Base-by-base conservation (phyloP, 306 rosid genomes). In the Vigna trinervia region DNA sequence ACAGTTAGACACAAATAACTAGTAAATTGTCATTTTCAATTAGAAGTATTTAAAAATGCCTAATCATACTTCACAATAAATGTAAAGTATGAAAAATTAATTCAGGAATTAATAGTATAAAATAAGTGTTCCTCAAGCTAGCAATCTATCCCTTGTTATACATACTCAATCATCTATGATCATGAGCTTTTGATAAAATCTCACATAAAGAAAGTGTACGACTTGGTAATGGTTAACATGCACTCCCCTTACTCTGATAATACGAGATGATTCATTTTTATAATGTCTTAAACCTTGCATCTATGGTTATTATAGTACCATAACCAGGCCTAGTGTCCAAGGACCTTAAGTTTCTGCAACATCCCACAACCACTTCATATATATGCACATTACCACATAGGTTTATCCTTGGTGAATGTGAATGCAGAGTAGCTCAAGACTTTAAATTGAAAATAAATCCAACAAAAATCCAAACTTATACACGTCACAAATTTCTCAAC, bases 391-490 rank as follows among this genome's bases (percentile, higher is more conserved):
- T 45, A 36, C 54, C 67, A 69, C 68, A 75, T 41, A 34, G 60
- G 60, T 78, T 72, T 75, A 54, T 62, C 51, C 15, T 41, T 28
- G 36, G 6, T 32, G 9, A 76, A 63, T 34, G 15, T 15, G 63
- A 69, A 69, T 38, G 19, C 51, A 45, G 67, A 41, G 69, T 12
- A 80, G 62, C 62, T 45, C 43, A 81, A 47, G 61, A 77, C 50
- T 41, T 76, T 28, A 15, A 32, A 78, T 41, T 76, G 28, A 15
- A 41, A 78, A 70, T 60, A 62, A 54, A 36, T 47, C 51, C 2
- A 4, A 82, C 79, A 75, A 82, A 60, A 69, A 45, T 17, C 32
- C 45, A 38, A 71, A 71, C 48, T 36, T 76, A 28, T 68, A 75
- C 60, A 61, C 43, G 53, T 14, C 70, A 50, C 56, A 47, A 61